Conservation (phyloP, 345 rosid species). For the Linum usitatissimum region DNA sequence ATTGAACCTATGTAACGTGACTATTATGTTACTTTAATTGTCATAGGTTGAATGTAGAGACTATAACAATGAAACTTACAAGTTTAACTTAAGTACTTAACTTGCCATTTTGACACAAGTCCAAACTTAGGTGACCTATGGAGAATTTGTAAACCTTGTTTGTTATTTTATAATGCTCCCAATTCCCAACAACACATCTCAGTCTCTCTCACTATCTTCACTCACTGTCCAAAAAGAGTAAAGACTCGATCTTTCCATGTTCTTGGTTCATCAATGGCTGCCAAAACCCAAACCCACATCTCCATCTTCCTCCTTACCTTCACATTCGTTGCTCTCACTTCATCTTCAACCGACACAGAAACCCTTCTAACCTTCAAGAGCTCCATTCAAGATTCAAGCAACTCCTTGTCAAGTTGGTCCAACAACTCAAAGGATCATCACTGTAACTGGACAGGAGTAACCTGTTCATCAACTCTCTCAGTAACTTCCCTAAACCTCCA, state of each 20-base stretch:
- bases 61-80: too few relatives aligned
- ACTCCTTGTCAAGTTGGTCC: slow-evolving; percentile 67
- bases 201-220: slow-evolving; percentile 10
- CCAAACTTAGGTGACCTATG: slow-evolving; percentile 1
- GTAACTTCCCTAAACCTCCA: slow-evolving; percentile 57
- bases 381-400: slow-evolving; percentile 58
- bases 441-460: slow-evolving; percentile 87
- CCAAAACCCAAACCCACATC: slow-evolving; percentile 22
- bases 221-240: slow-evolving; percentile 13
- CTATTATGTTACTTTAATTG: not conserved
- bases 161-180: not conserved
- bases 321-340: slow-evolving; percentile 26
- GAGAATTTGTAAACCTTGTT: not conserved
- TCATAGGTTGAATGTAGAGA: not conserved
- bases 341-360: slow-evolving; percentile 46
- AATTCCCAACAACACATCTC: slow-evolving; percentile 3
- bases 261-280: slow-evolving; percentile 45
- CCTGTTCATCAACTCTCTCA: slow-evolving; percentile 40
- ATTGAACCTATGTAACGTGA: not conserved
- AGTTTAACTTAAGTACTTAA: not conserved
- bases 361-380: slow-evolving; percentile 65
- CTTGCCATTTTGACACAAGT: slow-evolving; percentile 7
- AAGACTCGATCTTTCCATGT: slow-evolving; percentile 4
- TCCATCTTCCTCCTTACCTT: slow-evolving; percentile 26
- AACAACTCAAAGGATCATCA: slow-evolving; percentile 37